Evolutionary conservation across 176 grass and related monocot genomes (phyloP).

Genomic region (Themeda triandra): DNA sequence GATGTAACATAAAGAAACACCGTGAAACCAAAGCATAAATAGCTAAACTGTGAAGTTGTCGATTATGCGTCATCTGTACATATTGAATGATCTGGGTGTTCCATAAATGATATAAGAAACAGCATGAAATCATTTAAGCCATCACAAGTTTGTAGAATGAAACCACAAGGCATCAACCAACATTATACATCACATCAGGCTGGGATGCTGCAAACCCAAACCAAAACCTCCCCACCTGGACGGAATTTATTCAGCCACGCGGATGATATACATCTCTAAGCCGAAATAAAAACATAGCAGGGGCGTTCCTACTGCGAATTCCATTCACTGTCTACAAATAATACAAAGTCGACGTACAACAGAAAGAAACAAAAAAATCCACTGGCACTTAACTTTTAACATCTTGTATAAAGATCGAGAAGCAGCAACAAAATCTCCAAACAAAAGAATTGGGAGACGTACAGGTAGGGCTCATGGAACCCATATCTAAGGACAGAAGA

Average conservation of each 20-base stretch:
- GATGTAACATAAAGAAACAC: too few species aligned
- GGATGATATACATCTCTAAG: neutral
- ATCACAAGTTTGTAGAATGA: too few species aligned
- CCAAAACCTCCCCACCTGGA: neutral
- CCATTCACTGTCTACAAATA: constrained; percentile 49
- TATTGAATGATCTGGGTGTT: too few species aligned
- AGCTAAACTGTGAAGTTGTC: too few species aligned
- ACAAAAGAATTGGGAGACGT: constrained; percentile 75
- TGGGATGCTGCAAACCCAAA: neutral
- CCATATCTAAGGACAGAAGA: constrained; percentile 41
- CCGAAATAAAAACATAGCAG: neutral
- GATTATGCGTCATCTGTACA: too few species aligned
- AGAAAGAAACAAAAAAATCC: constrained; percentile 31
- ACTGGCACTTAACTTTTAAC: constrained; percentile 50
- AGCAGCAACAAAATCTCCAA: constrained; percentile 72
- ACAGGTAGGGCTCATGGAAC: constrained; percentile 23
- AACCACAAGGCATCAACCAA: neutral
- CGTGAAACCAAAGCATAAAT: too few species aligned
- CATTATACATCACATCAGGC: neutral
- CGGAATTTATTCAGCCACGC: neutral
- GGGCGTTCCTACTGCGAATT: constrained; percentile 37
- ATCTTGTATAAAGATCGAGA: constrained; percentile 37
- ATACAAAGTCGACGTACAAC: constrained; percentile 51
- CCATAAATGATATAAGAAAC: neutral
- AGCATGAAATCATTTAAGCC: neutral